A percentile compares a stretch with the other conserved stretches of the same genome.
Evolutionary conservation across 345 rosid genomes (phyloP).

Genomic region (Gossypium raimondii): DNA sequence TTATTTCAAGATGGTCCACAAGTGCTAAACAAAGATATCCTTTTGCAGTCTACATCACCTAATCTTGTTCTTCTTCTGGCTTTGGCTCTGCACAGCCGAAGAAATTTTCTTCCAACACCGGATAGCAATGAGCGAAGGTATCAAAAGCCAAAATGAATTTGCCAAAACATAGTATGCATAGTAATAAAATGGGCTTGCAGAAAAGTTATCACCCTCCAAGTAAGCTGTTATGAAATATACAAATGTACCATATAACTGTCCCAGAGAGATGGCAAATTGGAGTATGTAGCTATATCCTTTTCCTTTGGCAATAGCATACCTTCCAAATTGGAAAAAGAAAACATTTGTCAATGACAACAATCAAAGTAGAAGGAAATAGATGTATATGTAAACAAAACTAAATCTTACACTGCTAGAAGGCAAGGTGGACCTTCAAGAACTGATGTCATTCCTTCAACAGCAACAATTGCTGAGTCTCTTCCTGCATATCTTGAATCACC

Average conservation of each 20-base stretch:
- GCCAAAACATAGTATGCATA: conserved; percentile 64
- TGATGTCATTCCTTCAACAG: conserved; percentile 85
- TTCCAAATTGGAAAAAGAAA: conserved; percentile 21
- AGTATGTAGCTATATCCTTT: conserved; percentile 80
- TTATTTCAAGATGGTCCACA: not conserved
- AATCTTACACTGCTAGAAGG: conserved; percentile 75
- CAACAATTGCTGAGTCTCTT: conserved; percentile 62
- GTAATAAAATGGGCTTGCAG: conserved; percentile 53
- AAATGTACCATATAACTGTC: conserved; percentile 85
- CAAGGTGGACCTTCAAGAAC: conserved; percentile 81
- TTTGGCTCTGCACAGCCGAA: conserved; percentile 31
- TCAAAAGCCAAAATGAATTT: conserved; percentile 68
- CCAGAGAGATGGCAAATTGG: conserved; percentile 76
- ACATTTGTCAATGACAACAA: not conserved
- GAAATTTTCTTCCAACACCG: conserved; percentile 86
- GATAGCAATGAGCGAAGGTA: conserved; percentile 54
- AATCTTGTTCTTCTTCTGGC: conserved; percentile 48
- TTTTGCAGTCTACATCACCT: conserved; percentile 28
- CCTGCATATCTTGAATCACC: conserved; percentile 91
- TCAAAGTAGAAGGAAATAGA: not conserved
- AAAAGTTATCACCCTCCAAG: conserved; percentile 83
- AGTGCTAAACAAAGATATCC: not conserved
- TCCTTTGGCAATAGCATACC: conserved; percentile 72
- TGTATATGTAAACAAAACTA: not conserved
- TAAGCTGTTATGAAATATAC: conserved; percentile 72